Evolutionary conservation across 441 rosid genomes (phyloP).

Genomic region (Gossypium aridum): DNA sequence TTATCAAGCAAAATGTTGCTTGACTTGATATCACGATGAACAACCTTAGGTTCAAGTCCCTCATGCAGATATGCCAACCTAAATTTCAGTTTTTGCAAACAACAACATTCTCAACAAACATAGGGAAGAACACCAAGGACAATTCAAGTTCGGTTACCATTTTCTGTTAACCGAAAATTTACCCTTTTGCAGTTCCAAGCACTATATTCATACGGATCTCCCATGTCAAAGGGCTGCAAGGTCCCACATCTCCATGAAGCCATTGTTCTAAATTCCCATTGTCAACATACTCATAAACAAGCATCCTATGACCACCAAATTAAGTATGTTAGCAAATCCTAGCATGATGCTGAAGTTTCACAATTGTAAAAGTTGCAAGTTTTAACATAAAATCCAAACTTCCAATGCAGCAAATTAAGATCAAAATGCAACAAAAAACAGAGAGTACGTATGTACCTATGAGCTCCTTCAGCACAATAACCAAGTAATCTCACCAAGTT

Average conservation of each 20-base stretch:
- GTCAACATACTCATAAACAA: slow-evolving; percentile 80
- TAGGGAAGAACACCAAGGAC: neutral
- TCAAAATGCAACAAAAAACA: neutral
- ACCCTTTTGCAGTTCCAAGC: slow-evolving; percentile 85
- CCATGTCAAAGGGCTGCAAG: slow-evolving; percentile 83
- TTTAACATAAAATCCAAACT: no score
- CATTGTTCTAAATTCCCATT: slow-evolving; percentile 90
- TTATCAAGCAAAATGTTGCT: slow-evolving; percentile 90
- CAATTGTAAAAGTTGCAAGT: neutral
- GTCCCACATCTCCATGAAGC: slow-evolving; percentile 83
- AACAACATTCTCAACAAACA: neutral
- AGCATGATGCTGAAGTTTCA: neutral
- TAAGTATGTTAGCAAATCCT: neutral
- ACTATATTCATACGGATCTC: slow-evolving; percentile 77
- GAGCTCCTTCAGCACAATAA: slow-evolving; percentile 97
- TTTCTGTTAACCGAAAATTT: neutral
- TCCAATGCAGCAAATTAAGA: neutral
- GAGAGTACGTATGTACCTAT: slow-evolving; percentile 34
- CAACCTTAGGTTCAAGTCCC: slow-evolving; percentile 93
- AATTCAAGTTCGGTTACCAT: neutral
- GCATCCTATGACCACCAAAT: slow-evolving; percentile 41
- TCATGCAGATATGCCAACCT: slow-evolving; percentile 82
- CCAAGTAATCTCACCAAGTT: slow-evolving; percentile 89
- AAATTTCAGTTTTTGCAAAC: neutral
- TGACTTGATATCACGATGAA: slow-evolving; percentile 83